Evolutionary conservation across 2,329 filamentous ascomycete genomes (phyloP), one percentile per base, ranked within the genome.

Genomic region (Arthrobotrys entomopaga): DNA sequence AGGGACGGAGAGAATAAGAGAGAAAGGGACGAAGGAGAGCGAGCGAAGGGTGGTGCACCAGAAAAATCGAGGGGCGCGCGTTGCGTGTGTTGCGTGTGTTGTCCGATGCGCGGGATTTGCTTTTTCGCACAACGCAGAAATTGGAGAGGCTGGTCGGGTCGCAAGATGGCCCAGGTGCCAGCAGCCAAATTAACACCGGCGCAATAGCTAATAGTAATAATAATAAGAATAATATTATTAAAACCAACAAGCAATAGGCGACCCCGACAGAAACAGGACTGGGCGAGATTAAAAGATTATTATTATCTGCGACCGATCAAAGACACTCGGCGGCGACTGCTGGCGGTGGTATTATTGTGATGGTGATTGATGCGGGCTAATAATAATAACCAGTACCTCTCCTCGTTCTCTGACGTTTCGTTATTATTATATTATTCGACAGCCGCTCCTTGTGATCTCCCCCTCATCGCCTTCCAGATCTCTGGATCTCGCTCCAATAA

Each of bases 61-160:
- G n/a, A n/a, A 70, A 70, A 70, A 34, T 70, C 49, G 65, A 70
- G 57, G 57, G 65, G 65, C 65, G 65, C 65, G 65, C 57, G 65
- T 70, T 69, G 65, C 50, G 40, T 38, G 65, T 63, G 65, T 70
- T 70, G 65, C 60, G 53, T 46, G 65, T 59, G 53, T 58, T 64
- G 67, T 71, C 52, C 48, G 60, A 43, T 42, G 43, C 22, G 66
- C 52, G 53, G 40, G 58, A 58, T 72, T 72, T 72, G 59, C 60
- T 65, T 72, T 72, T 72, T 72, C 57, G 43, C 60, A 42, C 69
- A 73, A 73, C 69, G 29, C 69, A 73, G 53, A 61, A 72, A 66
- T 66, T 56, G 40, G 56, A 65, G 69, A 61, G 69, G 69, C 56
- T 73, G 69, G 69, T 46, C 49, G 11, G 2, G 11, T 3, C 11